Percentiles rank a stretch among this genome's conserved stretches.
Evolutionary conservation across 176 grass and related monocot genomes (phyloP).

Genomic region (Oryza meyeriana): DNA sequence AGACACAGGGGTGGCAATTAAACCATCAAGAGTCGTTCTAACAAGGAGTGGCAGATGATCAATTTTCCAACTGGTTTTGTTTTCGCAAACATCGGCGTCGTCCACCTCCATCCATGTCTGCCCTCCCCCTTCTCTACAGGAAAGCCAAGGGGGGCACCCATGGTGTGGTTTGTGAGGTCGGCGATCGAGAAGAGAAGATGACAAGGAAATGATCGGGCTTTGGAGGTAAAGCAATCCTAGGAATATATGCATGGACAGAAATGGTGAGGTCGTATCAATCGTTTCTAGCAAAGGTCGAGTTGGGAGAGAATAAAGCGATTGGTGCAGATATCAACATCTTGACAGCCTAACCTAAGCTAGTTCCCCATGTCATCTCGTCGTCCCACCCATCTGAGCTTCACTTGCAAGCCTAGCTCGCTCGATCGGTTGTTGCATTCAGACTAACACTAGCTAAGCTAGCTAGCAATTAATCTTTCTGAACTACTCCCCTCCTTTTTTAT

Average conservation of each 20-base stretch:
- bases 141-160: constrained; percentile 1
- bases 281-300: constrained; percentile 33
- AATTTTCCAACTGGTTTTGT: background rate
- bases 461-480: too few relatives aligned
- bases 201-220: constrained; percentile 19
- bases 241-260: constrained; percentile 79
- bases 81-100: background rate
- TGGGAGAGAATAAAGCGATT: constrained; percentile 45
- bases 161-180: constrained; percentile 40
- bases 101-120: background rate
- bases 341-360: constrained; percentile 2
- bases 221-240: constrained; percentile 60
- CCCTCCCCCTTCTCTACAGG: background rate
- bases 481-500: too few relatives aligned
- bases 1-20: background rate
- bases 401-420: background rate
- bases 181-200: background rate
- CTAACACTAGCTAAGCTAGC: background rate
- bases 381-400: background rate
- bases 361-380: background rate
- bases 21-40: too few relatives aligned
- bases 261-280: constrained; percentile 26
- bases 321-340: constrained; percentile 4
- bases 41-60: too few relatives aligned
- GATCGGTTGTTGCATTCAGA: background rate